A percentile compares a stretch with the other conserved stretches of the same genome.
phyloP scores from a whole-genome alignment of 2,329 filamentous ascomycete species.

The Aspergillus sergii region DNA sequence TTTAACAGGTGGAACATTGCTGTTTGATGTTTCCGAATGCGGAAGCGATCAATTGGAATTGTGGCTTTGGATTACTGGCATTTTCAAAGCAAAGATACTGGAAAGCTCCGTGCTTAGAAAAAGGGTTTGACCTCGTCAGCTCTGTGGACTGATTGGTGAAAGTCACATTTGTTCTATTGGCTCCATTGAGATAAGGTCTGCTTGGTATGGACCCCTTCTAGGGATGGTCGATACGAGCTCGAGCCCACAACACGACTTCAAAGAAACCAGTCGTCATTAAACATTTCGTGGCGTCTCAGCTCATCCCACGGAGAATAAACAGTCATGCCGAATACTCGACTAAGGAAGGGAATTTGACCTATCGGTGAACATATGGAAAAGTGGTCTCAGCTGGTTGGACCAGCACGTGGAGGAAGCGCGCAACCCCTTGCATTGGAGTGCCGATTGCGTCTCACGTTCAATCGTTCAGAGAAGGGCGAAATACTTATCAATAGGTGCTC shows the following conservation, averaged over 20 bases:
- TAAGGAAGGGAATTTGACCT: not conserved
- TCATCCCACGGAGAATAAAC: not conserved
- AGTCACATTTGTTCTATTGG: not conserved
- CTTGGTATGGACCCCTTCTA: not conserved
- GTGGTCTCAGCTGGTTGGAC: not conserved
- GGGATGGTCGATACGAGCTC: not conserved
- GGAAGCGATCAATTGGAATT: not conserved
- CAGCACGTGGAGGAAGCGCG: not conserved
- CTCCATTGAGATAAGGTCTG: not conserved
- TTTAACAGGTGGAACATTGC: not conserved
- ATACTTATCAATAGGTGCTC: not conserved
- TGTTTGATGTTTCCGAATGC: not conserved
- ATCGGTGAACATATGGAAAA: not conserved
- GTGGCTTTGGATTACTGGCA: not conserved
- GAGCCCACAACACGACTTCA: not conserved
- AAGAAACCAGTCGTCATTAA: not conserved
- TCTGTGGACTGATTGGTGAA: not conserved
- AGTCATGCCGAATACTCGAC: not conserved
- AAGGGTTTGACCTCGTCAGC: not conserved
- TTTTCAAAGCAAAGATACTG: not conserved
- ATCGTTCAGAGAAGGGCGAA: not conserved
- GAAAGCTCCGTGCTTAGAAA: not conserved
- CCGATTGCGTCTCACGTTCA: not conserved
- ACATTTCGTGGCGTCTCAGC: not conserved
- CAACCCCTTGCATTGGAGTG: not conserved